Conservation (phyloP, 352 stramenopile species). For the Pythium folliculosum region DNA sequence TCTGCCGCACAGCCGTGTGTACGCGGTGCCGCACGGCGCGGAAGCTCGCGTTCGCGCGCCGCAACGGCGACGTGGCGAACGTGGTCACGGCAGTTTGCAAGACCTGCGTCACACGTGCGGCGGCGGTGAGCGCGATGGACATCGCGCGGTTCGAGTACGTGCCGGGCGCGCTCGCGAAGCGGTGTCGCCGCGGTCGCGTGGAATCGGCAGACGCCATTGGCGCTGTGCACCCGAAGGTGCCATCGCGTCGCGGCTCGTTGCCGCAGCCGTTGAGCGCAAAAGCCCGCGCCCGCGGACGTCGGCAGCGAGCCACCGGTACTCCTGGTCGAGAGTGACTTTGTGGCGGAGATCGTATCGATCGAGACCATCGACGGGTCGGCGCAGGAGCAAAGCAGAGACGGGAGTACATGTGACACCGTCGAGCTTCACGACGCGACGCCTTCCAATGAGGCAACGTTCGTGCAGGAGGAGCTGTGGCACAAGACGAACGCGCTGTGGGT, state of each 20-base stretch:
- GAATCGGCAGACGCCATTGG: neutral
- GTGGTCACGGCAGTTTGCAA: constrained; percentile 7
- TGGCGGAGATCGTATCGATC: neutral
- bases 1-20: constrained; percentile 12
- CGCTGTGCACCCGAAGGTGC: neutral
- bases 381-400: neutral
- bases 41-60: constrained; percentile 3
- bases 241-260: neutral
- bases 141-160: constrained; percentile 8
- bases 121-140: neutral
- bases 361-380: constrained; percentile 10
- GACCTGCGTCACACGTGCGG: constrained; percentile 8
- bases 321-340: neutral
- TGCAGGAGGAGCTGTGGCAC: constrained; percentile 1
- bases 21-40: constrained; percentile 4
- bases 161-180: neutral
- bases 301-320: neutral
- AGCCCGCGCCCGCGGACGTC: neutral
- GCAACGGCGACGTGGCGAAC: neutral
- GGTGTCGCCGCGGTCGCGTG: neutral
- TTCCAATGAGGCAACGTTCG: neutral
- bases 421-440: neutral
- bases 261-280: neutral
- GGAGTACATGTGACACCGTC: neutral
- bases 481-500: constrained; percentile 12